These are phyloP conservation scores for Flaveria ramosissima DNA, from an alignment of 129 eudicot genomes.

Conservation along the genomic window DNA sequence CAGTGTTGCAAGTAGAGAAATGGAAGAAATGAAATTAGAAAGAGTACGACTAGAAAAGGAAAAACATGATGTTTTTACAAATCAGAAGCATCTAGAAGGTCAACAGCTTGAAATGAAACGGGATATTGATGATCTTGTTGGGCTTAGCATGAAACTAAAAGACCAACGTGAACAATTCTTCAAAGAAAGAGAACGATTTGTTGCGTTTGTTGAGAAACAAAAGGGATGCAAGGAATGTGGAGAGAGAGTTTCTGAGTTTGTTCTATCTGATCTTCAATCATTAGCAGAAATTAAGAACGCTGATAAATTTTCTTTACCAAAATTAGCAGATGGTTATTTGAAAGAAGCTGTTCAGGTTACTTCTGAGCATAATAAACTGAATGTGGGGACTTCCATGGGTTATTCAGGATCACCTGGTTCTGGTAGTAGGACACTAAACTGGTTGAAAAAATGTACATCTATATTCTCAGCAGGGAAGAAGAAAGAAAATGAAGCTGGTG, in stretches of 20 bases:
- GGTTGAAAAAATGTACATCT: constrained; percentile 81
- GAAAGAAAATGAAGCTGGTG: constrained; percentile 41
- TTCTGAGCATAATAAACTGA: constrained; percentile 36
- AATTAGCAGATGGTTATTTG: constrained; percentile 60
- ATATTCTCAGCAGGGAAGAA: constrained; percentile 76
- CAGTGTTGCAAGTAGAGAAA: constrained; percentile 71
- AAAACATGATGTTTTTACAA: constrained; percentile 49
- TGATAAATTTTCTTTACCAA: constrained; percentile 68
- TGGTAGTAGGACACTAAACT: constrained; percentile 55
- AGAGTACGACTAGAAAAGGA: constrained; percentile 60
- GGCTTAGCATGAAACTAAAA: constrained; percentile 77
- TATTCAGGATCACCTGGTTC: constrained; percentile 64
- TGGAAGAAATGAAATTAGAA: constrained; percentile 84
- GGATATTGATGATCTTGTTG: constrained; percentile 79
- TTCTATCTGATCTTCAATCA: constrained; percentile 74
- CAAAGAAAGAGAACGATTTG: constrained; percentile 79
- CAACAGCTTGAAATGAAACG: constrained; percentile 76
- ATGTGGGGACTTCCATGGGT: constrained; percentile 46
- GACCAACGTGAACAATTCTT: constrained; percentile 82
- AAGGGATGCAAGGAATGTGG: constrained; percentile 75
- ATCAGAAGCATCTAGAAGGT: constrained; percentile 68
- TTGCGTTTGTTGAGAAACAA: constrained; percentile 69
- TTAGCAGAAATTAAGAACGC: constrained; percentile 48
- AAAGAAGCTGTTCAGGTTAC: constrained; percentile 47
- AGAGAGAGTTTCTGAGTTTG: constrained; percentile 65